Evolutionary conservation across 805 yeast genomes (phyloP), one percentile per base, ranked within the genome.

Genomic region (Teunomyces stri): DNA sequence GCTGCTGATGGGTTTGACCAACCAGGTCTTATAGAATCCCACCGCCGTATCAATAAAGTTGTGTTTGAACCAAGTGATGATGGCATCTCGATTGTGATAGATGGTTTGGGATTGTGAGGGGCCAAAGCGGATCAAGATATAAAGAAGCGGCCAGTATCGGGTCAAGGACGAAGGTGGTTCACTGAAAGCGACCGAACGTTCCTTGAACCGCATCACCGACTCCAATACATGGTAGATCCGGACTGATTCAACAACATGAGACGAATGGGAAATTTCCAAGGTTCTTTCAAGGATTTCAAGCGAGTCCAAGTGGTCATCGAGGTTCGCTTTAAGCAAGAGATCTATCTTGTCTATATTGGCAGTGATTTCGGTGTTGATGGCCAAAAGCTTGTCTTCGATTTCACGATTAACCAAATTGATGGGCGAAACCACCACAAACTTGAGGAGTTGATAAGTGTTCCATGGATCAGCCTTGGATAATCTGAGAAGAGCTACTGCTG

Each of bases 1-100:
- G 55, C 87, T 84, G 36, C 72, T 70, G 15, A 87, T 59, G 1
- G 98, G 99, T 40, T 78, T 77, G 35, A 89, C 69, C 3, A 92
- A 77, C 98, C 99, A 92, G 62, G 91, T 89, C 28, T 73, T 65
- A 72, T 84, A 78, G 56, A 91, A 85, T 3, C 92, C 89, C 25
- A 60, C 58, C 1, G 74, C 58, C 0, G 95, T 84, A n/a, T 83
- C 87, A 12, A 82, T 63, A 5, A 89, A 60, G 45, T 85, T 84
- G 43, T 72, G 70, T 43, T 71, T 68, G 38, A 82, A 48, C 84
- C 94, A 88, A 1, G 71, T 60, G 2, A 70, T 51, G 13, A 89
- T 79, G 13, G 71, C 76, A 13, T 67, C 68, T 50, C 87, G 72
- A 51, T 83, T 80, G 2, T 75, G 66, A 58, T 85, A 69, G 2